Evolutionary conservation across 345 rosid species (phyloP), one percentile per base, ranked within the genome.

Genomic region (Gossypium herbaceum): DNA sequence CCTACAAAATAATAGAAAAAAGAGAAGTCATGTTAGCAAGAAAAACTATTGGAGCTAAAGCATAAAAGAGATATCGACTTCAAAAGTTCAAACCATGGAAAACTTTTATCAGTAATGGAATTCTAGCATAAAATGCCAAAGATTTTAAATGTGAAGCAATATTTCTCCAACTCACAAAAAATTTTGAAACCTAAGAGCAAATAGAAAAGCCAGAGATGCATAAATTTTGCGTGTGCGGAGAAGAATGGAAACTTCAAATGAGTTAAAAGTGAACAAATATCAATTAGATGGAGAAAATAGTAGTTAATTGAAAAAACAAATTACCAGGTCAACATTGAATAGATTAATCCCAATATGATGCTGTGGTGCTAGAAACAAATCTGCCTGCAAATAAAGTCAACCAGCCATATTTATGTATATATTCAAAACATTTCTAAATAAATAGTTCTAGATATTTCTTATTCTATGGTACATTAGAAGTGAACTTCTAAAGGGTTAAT

Each of bases 311-410:
- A 70, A 68, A 0, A 9, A 73, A 55, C 7, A 9, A 7, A 61
- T 39, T 92, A 94, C 97, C 95, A 90, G 86, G 84, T 86, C 90
- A 16, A 92, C 69, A 68, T 83, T 77, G 86, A 88, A 91, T 72
- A 87, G 84, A 12, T 73, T 82, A 70, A 84, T 74, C 64, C 85
- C 94, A 43, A 78, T 81, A 20, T 81, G 1, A 80, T 90, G 72
- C 75, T 92, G 97, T 19, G 97, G 92, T 48, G 91, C 97, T 66
- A 92, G 67, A 82, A 91, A 94, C 73, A 85, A 22, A 84, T 94
- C 97, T 43, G 94, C 97, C 98, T 91, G 91, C 86, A 81, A 51
- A 47, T 2, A 71, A 20, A 22, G 11, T 20, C 71, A 41, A 41
- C 12, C 15, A 3, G 20, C 12, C 13, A 50, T 25, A 13, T 20